Conservation (phyloP, 257 asterid genomes). For the Ilex asprella region DNA sequence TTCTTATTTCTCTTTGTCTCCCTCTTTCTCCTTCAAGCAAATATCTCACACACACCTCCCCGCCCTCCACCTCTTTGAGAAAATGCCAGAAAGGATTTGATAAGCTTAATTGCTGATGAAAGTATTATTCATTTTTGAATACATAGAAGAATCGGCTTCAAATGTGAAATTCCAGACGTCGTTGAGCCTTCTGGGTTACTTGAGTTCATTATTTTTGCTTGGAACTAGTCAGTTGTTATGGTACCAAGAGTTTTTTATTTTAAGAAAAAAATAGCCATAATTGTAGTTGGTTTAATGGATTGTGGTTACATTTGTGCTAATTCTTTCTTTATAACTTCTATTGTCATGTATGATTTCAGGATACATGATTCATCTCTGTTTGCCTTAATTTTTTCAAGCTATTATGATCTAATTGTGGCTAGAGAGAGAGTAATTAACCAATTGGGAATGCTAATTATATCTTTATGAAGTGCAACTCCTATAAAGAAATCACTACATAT, state of each 20-base stretch:
- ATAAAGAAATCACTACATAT: conserved; percentile 72
- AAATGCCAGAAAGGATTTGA: too few species aligned
- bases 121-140: too few species aligned
- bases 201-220: conserved; percentile 51
- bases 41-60: too few species aligned
- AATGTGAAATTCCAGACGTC: conserved; percentile 67
- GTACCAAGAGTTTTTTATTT: background rate
- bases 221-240: conserved; percentile 62
- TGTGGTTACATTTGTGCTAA: too few species aligned
- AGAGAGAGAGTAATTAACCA: too few species aligned
- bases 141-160: conserved; percentile 66
- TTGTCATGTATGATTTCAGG: conserved; percentile 34
- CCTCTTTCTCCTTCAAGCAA: too few species aligned
- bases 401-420: conserved; percentile 3
- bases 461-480: conserved; percentile 51
- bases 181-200: conserved; percentile 66
- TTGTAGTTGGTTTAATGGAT: too few species aligned
- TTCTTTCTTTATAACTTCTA: conserved; percentile 15
- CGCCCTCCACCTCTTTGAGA: too few species aligned
- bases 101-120: too few species aligned
- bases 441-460: conserved; percentile 10
- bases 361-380: conserved; percentile 64
- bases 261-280: too few species aligned
- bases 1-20: too few species aligned
- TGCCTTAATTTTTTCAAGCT: conserved; percentile 60